Conservation (phyloP, 495 filamentous ascomycete genomes). For the Aspergillus taichungensis region DNA sequence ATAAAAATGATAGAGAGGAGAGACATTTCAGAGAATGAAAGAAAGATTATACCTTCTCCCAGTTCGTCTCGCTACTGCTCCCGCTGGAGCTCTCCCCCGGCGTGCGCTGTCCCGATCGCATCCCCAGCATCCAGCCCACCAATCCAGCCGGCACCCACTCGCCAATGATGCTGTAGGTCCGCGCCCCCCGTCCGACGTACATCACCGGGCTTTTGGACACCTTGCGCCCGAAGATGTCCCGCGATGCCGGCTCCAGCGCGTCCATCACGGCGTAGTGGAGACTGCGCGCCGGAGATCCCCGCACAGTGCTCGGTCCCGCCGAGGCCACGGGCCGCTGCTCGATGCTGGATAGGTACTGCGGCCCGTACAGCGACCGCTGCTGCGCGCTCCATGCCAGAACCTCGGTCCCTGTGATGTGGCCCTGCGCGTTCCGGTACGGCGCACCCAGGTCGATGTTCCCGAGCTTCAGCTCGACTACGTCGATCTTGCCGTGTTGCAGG, state of each 20-base stretch:
- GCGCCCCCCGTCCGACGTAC: slow-evolving; percentile 72
- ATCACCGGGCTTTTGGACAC: slow-evolving; percentile 41
- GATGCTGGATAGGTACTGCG: slow-evolving; percentile 35
- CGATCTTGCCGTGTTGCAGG: slow-evolving; percentile 44
- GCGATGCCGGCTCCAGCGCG: slow-evolving; percentile 49
- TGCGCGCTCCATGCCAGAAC: slow-evolving; percentile 57
- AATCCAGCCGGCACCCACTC: slow-evolving; percentile 69
- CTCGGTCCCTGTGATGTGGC: slow-evolving; percentile 47
- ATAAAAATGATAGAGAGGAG: background rate
- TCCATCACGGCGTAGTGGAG: slow-evolving; percentile 85
- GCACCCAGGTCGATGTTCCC: slow-evolving; percentile 70
- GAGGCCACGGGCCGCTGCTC: slow-evolving; percentile 37
- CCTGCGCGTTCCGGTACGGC: slow-evolving; percentile 30
- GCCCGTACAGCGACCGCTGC: slow-evolving; percentile 34
- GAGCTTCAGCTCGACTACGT: slow-evolving; percentile 75
- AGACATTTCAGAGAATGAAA: background rate
- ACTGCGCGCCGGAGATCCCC: slow-evolving; percentile 61
- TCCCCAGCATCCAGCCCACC: slow-evolving; percentile 85
- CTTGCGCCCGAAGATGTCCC: slow-evolving; percentile 31
- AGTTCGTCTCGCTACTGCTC: slow-evolving; percentile 31
- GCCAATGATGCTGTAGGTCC: slow-evolving; percentile 79
- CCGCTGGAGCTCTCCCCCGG: slow-evolving; percentile 19
- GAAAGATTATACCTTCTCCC: slow-evolving; percentile 24
- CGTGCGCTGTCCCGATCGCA: slow-evolving; percentile 33
- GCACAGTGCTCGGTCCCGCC: slow-evolving; percentile 33